These are phyloP conservation scores for Saccharomyces jurei DNA, from an alignment of 805 yeast species.

Conservation along the genomic window DNA sequence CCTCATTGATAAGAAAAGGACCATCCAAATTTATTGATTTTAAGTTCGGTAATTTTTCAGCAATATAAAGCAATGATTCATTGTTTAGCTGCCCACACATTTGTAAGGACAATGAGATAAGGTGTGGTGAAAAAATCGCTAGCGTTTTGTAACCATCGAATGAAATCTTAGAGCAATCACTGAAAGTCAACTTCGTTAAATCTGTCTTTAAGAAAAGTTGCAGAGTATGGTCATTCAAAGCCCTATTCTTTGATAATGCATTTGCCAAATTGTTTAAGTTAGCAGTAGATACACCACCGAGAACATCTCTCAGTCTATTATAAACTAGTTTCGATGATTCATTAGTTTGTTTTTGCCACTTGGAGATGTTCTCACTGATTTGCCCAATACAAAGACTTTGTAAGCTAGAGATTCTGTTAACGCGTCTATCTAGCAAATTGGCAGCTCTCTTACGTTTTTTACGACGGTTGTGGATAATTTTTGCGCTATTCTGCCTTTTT, in stretches of 20 bases:
- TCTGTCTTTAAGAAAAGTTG: constrained; percentile 62
- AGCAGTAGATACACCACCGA: constrained; percentile 77
- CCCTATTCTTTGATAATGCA: constrained; percentile 75
- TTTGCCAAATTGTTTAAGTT: constrained; percentile 66
- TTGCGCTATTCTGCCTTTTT: constrained; percentile 38
- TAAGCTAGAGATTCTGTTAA: constrained; percentile 54
- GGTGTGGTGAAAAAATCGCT: constrained; percentile 70
- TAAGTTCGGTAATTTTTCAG: constrained; percentile 49
- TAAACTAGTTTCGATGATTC: constrained; percentile 8
- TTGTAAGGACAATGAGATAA: constrained; percentile 56
- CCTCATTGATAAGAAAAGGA: constrained; percentile 73
- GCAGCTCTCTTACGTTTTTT: constrained; percentile 74
- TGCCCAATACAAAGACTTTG: constrained; percentile 75
- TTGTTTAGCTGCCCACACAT: constrained; percentile 94
- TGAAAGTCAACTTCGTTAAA: constrained; percentile 53
- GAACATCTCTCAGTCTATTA: constrained; percentile 41
- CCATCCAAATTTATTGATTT: constrained; percentile 68
- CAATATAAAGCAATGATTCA: constrained; percentile 58
- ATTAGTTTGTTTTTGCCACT: constrained; percentile 16
- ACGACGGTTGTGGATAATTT: constrained; percentile 52
- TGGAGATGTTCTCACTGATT: constrained; percentile 40
- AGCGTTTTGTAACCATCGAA: constrained; percentile 58
- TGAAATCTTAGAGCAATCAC: constrained; percentile 86
- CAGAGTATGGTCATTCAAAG: constrained; percentile 64
- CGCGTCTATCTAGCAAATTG: constrained; percentile 68